Evolutionary conservation across 2,329 filamentous ascomycete species (phyloP).

Genomic region (Cyclaneusma minus): DNA sequence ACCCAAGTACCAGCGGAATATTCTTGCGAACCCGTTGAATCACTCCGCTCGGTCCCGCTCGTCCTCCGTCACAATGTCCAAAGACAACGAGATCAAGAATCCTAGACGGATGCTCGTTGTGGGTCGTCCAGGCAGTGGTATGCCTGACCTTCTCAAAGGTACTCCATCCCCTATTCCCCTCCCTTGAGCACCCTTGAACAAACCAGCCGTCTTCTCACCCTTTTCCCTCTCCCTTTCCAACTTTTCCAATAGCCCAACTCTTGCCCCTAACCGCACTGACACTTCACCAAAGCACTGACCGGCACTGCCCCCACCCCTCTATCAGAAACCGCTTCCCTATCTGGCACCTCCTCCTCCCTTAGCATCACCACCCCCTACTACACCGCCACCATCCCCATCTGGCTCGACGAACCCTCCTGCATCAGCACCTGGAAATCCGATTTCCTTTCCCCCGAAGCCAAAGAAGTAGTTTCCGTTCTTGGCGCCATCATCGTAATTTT

Average conservation of each 20-base stretch:
- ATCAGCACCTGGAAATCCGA: constrained; percentile 32
- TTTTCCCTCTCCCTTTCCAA: constrained; percentile 2
- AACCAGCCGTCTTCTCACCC: constrained; percentile 2
- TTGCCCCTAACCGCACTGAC: constrained; percentile 1
- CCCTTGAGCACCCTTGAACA: constrained; percentile 1
- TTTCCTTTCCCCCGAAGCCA: constrained; percentile 44
- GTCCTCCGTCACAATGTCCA: no score
- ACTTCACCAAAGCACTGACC: constrained; percentile 30
- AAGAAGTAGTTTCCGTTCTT: constrained; percentile 44
- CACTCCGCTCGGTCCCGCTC: no score
- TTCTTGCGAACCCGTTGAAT: no score
- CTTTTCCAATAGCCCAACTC: constrained; percentile 4
- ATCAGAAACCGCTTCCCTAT: constrained; percentile 30
- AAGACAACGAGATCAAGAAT: no score
- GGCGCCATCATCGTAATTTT: constrained; percentile 44
- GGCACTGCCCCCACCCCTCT: constrained; percentile 25
- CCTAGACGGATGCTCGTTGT: constrained; percentile 43
- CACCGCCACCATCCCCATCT: constrained; percentile 42
- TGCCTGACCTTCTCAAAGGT: constrained; percentile 39
- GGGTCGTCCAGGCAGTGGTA: constrained; percentile 22
- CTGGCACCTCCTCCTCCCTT: constrained; percentile 43
- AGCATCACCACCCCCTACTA: constrained; percentile 45
- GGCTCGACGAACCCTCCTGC: constrained; percentile 45
- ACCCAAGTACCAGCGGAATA: no score
- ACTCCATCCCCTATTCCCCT: constrained; percentile 1